These are phyloP conservation scores for Lentinula raphanica DNA, from an alignment of 768 basidiomycete genomes.

Conservation along the genomic window DNA sequence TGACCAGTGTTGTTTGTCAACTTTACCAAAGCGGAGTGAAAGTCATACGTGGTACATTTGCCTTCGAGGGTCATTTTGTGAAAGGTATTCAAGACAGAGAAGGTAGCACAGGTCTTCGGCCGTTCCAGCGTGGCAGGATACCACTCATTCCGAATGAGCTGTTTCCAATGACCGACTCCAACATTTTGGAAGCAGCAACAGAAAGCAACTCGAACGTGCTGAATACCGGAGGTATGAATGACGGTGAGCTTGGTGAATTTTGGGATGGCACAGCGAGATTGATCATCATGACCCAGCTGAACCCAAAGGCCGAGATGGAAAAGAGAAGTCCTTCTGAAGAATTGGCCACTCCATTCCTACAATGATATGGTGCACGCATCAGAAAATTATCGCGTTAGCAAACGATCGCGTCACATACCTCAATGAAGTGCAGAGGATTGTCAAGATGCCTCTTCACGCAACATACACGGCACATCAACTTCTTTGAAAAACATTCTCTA, in stretches of 20 bases:
- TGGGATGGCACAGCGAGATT: too few species aligned
- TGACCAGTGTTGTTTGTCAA: not conserved
- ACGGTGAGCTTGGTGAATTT: not conserved
- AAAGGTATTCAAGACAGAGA: not conserved
- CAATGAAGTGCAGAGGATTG: too few species aligned
- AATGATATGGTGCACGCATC: too few species aligned
- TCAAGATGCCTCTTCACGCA: too few species aligned
- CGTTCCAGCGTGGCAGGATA: not conserved
- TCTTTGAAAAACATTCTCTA: too few species aligned
- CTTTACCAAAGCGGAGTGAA: not conserved
- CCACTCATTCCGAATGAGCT: not conserved
- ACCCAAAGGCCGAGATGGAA: too few species aligned
- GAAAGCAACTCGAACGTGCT: not conserved
- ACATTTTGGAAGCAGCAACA: not conserved
- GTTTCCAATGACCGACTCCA: not conserved
- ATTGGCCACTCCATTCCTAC: too few species aligned
- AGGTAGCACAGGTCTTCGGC: not conserved
- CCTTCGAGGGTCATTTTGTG: not conserved
- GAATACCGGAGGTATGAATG: not conserved
- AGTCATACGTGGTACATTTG: not conserved
- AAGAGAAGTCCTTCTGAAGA: too few species aligned
- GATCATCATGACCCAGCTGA: too few species aligned
- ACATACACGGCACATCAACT: too few species aligned
- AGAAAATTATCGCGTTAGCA: too few species aligned
- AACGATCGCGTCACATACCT: too few species aligned